phyloP scores from a whole-genome alignment of 345 rosid species.

The Boechera stricta region DNA sequence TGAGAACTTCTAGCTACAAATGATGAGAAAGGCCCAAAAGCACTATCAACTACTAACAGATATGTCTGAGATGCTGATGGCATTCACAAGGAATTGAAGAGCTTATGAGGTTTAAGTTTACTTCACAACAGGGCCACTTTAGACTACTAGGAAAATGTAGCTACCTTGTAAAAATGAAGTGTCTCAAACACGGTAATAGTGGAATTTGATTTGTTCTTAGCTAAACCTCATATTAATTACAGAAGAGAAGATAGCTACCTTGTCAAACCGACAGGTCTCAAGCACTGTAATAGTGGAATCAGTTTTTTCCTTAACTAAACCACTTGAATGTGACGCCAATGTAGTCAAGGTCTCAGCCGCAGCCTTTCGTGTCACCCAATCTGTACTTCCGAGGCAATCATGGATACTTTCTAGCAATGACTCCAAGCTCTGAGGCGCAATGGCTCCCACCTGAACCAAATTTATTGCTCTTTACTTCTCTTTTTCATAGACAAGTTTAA shows the following conservation, averaged over 20 bases:
- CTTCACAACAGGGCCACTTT: conserved; percentile 20
- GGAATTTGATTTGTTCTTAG: conserved; percentile 15
- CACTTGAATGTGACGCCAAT: conserved; percentile 80
- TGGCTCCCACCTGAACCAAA: conserved; percentile 81
- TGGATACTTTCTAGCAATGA: conserved; percentile 80
- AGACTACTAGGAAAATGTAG: conserved; percentile 9
- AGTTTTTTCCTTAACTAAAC: conserved; percentile 64
- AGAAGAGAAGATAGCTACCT: conserved; percentile 57
- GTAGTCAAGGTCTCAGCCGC: conserved; percentile 86
- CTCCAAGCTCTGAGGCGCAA: conserved; percentile 84
- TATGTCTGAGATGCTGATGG: conserved; percentile 19
- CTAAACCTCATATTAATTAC: not conserved
- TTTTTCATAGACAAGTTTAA: conserved; percentile 14
- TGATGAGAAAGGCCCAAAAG: conserved; percentile 19
- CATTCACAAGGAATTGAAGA: conserved; percentile 5
- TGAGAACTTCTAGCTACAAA: conserved; percentile 6
- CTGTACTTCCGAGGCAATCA: conserved; percentile 90
- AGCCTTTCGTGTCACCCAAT: conserved; percentile 98
- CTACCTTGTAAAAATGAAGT: not conserved
- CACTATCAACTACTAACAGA: conserved; percentile 19
- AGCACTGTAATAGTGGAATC: conserved; percentile 72
- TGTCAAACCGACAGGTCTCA: conserved; percentile 92
- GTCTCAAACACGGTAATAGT: conserved; percentile 1
- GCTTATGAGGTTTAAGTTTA: conserved; percentile 21
- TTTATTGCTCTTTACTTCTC: conserved; percentile 28